A percentile compares a stretch with the other conserved stretches of the same genome.
Conservation (phyloP, 2,329 filamentous ascomycete species). For the Pseudogymnoascus pannorum region DNA sequence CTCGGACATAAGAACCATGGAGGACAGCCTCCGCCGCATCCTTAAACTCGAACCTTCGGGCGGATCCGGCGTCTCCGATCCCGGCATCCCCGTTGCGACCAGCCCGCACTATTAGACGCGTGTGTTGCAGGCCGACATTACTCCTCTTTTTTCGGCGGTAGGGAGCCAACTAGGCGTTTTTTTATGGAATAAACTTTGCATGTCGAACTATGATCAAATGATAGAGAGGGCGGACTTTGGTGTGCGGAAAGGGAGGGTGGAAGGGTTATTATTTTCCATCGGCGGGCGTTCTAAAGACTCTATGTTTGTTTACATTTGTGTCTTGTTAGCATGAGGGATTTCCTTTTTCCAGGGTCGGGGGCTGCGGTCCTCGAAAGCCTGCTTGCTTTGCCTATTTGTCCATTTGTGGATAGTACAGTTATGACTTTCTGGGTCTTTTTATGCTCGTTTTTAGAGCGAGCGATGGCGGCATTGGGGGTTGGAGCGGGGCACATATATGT, state of each 20-base stretch:
- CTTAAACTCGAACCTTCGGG: slow-evolving; percentile 25
- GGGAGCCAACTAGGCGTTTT: background rate
- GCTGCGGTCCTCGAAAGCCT: background rate
- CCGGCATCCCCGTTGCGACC: background rate
- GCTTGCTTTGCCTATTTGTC: background rate
- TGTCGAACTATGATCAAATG: slow-evolving; percentile 1
- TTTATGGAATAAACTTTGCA: background rate
- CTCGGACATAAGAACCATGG: slow-evolving; percentile 26
- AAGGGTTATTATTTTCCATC: background rate
- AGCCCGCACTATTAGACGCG: slow-evolving; percentile 1
- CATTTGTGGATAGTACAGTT: background rate
- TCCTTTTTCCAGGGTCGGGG: background rate
- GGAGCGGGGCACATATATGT: background rate
- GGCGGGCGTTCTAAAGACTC: background rate
- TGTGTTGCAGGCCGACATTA: background rate
- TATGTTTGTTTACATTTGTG: background rate
- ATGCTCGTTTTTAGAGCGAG: background rate
- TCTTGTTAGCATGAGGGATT: background rate
- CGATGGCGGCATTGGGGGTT: background rate
- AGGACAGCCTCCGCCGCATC: slow-evolving; percentile 28
- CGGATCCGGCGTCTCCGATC: slow-evolving; percentile 13
- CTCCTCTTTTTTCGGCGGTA: background rate
- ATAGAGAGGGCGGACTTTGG: slow-evolving; percentile 1
- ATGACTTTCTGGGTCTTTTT: background rate
- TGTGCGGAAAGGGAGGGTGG: background rate